phyloP scores from a whole-genome alignment of 106 monocot species.

The Platanthera guangdongensis region DNA sequence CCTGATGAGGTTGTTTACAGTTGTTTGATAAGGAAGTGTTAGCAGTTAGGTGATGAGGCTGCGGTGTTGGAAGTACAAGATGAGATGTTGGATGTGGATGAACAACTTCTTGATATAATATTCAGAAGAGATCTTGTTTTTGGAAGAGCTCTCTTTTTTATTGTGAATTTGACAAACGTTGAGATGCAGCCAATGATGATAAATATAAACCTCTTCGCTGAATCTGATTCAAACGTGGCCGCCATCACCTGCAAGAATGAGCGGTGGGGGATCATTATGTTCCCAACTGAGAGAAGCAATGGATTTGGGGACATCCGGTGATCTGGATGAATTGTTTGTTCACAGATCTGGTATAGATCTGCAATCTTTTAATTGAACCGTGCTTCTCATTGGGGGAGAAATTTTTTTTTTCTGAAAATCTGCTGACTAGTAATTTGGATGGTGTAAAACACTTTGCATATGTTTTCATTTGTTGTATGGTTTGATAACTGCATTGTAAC shows the following conservation, averaged over 20 bases:
- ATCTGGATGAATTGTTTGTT: too few species aligned
- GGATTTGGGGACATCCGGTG: too few species aligned
- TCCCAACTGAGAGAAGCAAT: too few species aligned
- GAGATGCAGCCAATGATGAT: background rate
- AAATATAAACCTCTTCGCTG: background rate
- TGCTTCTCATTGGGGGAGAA: too few species aligned
- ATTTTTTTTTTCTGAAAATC: too few species aligned
- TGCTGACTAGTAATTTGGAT: background rate
- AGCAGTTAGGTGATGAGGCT: constrained; percentile 43
- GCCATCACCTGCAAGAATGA: too few species aligned
- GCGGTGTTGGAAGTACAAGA: constrained; percentile 38
- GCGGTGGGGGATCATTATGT: too few species aligned
- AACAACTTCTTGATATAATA: background rate
- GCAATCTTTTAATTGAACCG: too few species aligned
- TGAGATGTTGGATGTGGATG: constrained; percentile 33
- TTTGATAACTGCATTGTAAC: background rate
- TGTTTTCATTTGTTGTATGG: background rate
- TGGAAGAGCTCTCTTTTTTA: background rate
- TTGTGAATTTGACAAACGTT: background rate
- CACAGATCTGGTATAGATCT: too few species aligned
- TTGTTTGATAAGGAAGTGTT: constrained; percentile 59
- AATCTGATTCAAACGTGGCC: too few species aligned
- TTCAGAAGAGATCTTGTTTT: background rate
- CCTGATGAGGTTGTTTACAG: constrained; percentile 75
- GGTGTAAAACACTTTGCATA: background rate